A percentile compares a stretch with the other conserved stretches of the same genome.
These are phyloP conservation scores for Vitis riparia DNA, from an alignment of 164 flowering plant species.

Conservation along the genomic window DNA sequence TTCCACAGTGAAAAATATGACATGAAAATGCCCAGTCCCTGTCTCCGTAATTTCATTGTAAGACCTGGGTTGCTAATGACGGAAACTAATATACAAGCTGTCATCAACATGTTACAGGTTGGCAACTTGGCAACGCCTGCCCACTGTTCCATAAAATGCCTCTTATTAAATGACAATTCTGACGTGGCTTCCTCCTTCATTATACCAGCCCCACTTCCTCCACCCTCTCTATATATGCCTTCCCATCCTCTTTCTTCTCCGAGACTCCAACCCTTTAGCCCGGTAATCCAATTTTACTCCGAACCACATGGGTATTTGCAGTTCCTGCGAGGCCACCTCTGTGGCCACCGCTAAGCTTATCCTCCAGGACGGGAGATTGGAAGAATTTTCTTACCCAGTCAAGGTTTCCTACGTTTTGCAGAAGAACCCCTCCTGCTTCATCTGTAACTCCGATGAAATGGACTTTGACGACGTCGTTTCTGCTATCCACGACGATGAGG, in stretches of 20 bases:
- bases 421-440: conserved; percentile 53
- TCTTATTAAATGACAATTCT: conserved; percentile 13
- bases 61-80: conserved; percentile 2
- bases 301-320: conserved; percentile 36
- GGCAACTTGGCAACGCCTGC: conserved; percentile 34
- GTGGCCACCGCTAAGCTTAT: conserved; percentile 71
- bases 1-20: too few relatives aligned
- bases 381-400: conserved; percentile 71
- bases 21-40: conserved; percentile 3
- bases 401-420: conserved; percentile 61
- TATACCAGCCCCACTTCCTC: not conserved
- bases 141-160: conserved; percentile 8
- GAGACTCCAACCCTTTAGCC: not conserved
- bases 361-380: conserved; percentile 63
- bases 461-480: conserved; percentile 71
- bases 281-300: not conserved
- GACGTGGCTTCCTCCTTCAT: conserved; percentile 11
- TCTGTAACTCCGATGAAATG: conserved; percentile 91
- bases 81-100: conserved; percentile 19
- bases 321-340: conserved; percentile 51
- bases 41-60: conserved; percentile 9
- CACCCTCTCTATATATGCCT: not conserved
- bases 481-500: conserved; percentile 60
- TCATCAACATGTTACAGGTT: conserved; percentile 32
- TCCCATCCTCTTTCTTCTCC: not conserved